Base-by-base conservation (phyloP, 2,329 filamentous ascomycete species). In the Fusarium aywerte region DNA sequence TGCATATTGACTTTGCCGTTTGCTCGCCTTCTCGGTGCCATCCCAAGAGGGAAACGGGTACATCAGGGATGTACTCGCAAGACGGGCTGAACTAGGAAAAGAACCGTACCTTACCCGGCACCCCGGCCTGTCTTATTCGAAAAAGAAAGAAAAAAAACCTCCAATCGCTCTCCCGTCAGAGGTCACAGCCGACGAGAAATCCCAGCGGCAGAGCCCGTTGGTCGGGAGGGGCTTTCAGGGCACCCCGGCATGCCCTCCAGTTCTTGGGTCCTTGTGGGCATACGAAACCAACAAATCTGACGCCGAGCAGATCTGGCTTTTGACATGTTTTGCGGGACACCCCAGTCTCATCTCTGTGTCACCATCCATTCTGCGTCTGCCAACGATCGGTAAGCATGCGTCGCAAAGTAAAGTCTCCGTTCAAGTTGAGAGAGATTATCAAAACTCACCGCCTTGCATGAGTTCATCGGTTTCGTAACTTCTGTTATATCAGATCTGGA, bases 51-150 rank as follows among this genome's bases (percentile, higher is more conserved):
- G 45, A 65, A 55, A 49, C 54, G 56, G 59, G 61, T 56, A 29
- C 33, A 52, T 57, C 48, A 65, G 63, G 70, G 70, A 62, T 73
- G 16, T 51, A 56, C 58, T 78, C 76, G 76, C 76, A 78, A 78
- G 74, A 63, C 62, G 72, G 68, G 65, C 76, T 77, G 51, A 53
- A 76, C 73, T 76, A 71, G 76, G 76, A 69, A 76, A 76, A 69
- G 68, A 57, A 53, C 53, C 63, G 49, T 61, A 54, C 40, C 45
- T 48, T 62, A 65, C 55, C 56, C 65, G 53, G 42, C 59, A 68
- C 55, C 70, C 70, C 62, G 47, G 52, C 58, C 51, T 63, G 42
- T 42, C 61, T 58, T 45, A 15, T 44, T 50, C 29, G n/a, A n/a
- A n/a, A n/a, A n/a, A n/a, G n/a, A n/a, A n/a, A n/a, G n/a, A n/a